Conservation (phyloP, 208 protist species). For the Hexamita inflata region DNA sequence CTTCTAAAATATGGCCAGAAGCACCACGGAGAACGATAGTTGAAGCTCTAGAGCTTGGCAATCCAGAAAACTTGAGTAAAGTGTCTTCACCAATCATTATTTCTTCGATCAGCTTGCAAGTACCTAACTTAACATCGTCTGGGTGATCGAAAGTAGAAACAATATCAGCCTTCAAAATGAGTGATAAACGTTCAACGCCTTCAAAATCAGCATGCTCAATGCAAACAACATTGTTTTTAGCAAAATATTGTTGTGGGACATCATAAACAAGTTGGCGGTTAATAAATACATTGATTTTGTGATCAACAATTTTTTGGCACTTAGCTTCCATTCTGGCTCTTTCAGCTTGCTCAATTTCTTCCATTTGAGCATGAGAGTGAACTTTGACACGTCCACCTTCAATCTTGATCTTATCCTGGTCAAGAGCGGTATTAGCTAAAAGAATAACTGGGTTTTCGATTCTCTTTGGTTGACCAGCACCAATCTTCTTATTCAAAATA, state of each 20-base stretch:
- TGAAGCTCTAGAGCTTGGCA: conserved; percentile 77
- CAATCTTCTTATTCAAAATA: conserved; percentile 94
- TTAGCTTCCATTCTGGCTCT: conserved; percentile 72
- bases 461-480: conserved; percentile 81
- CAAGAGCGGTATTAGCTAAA: conserved; percentile 97
- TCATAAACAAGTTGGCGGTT: conserved; percentile 99
- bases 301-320: conserved; percentile 73
- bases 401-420: conserved; percentile 97
- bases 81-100: conserved; percentile 87
- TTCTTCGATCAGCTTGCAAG: conserved; percentile 82
- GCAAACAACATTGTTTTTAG: conserved; percentile 72
- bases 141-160: conserved; percentile 94
- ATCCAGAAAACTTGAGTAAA: conserved; percentile 85
- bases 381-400: conserved; percentile 58
- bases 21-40: conserved; percentile 96
- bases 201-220: conserved; percentile 99
- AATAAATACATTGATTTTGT: conserved; percentile 92
- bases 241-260: conserved; percentile 94
- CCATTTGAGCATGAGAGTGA: conserved; percentile 72
- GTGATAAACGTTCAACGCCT: conserved; percentile 72
- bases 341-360: conserved; percentile 94
- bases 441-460: conserved; percentile 86
- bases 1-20: conserved; percentile 90
- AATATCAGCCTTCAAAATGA: conserved; percentile 82
- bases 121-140: conserved; percentile 76